Conservation (phyloP, 371 early-diverging fungal genomes). For the Umbelopsis sp. region DNA sequence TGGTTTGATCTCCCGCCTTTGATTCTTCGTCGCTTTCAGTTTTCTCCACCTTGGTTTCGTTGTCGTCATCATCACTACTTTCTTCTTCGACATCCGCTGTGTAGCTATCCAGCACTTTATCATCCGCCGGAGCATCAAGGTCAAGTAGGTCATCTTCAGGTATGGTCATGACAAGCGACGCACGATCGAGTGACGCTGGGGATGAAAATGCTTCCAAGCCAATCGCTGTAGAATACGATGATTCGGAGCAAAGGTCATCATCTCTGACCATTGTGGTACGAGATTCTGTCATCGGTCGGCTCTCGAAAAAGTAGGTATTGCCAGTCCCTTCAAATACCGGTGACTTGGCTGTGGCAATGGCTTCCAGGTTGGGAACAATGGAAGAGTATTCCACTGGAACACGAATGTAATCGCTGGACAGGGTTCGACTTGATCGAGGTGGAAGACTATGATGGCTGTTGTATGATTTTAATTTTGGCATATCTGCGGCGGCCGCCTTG, state of each 20-base stretch:
- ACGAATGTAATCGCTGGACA: not conserved
- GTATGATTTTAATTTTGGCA: too few relatives aligned
- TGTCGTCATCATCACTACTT: not conserved
- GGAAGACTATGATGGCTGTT: not conserved
- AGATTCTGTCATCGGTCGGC: not conserved
- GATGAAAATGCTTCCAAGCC: constrained; percentile 15
- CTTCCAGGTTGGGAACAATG: constrained; percentile 8
- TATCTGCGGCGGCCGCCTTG: too few relatives aligned
- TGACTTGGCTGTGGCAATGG: constrained; percentile 5
- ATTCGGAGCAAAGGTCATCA: constrained; percentile 12
- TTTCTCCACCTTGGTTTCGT: constrained; percentile 5
- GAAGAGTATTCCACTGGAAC: constrained; percentile 4
- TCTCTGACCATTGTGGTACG: not conserved
- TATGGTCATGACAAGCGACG: constrained; percentile 2
- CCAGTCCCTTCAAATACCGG: constrained; percentile 3
- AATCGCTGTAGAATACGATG: constrained; percentile 16
- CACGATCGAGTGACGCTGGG: constrained; percentile 3
- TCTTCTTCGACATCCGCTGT: constrained; percentile 5
- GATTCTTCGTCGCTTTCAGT: constrained; percentile 7
- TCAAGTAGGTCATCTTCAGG: constrained; percentile 15
- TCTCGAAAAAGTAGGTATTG: not conserved
- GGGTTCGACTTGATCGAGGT: not conserved
- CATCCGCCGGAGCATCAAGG: not conserved
- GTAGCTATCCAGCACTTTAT: not conserved
- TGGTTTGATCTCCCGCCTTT: constrained; percentile 1